These are phyloP conservation scores for Pulveroboletus sp. DNA, from an alignment of 768 basidiomycete species.

Conservation along the genomic window DNA sequence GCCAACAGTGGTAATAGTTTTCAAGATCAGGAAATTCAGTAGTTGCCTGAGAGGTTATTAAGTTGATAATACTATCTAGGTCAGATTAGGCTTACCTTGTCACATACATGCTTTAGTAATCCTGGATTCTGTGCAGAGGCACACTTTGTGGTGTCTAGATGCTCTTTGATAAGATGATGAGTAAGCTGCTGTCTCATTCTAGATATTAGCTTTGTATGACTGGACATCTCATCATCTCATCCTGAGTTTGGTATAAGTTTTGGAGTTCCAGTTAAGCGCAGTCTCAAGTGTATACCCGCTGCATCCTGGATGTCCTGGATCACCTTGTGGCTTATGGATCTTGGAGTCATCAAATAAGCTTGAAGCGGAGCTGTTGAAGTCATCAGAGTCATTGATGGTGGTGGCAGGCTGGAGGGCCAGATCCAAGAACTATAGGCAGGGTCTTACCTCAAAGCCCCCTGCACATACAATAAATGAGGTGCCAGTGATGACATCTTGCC, in stretches of 20 bases:
- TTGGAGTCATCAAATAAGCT: background rate
- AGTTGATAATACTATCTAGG: too few relatives aligned
- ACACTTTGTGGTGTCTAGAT: background rate
- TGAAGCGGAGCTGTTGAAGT: background rate
- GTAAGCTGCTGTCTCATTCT: background rate
- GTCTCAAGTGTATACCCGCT: background rate
- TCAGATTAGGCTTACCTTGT: too few relatives aligned
- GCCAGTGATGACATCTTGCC: too few relatives aligned
- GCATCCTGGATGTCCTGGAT: background rate
- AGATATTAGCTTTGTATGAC: background rate
- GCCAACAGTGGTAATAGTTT: background rate
- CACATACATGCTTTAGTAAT: background rate
- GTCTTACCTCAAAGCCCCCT: too few relatives aligned
- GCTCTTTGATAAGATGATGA: background rate
- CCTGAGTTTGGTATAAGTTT: background rate
- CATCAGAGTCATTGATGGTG: too few relatives aligned
- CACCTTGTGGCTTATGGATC: background rate
- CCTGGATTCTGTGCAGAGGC: background rate
- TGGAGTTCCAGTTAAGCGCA: background rate
- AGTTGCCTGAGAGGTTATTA: too few relatives aligned
- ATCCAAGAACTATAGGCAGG: too few relatives aligned
- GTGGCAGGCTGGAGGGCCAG: too few relatives aligned
- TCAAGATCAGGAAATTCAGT: background rate
- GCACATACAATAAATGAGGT: too few relatives aligned
- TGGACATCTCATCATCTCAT: background rate